These are phyloP conservation scores for Vitis hybrid DNA, from an alignment of 177 flowering plant genomes.

Conservation along the genomic window DNA sequence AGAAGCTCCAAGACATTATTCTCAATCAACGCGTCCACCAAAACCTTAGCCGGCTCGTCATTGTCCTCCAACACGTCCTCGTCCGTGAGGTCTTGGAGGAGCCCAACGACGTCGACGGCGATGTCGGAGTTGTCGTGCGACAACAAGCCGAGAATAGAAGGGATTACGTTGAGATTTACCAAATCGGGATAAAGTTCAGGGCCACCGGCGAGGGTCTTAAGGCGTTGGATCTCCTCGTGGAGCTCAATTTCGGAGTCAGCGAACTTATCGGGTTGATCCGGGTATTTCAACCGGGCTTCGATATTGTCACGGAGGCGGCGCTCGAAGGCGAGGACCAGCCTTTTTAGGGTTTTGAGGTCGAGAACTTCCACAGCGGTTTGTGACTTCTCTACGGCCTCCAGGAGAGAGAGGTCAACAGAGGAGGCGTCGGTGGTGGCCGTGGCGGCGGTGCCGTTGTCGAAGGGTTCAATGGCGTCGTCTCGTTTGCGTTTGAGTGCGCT, in stretches of 20 bases:
- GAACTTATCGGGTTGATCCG: slow-evolving; percentile 84
- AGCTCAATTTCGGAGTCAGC: slow-evolving; percentile 93
- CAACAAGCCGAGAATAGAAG: slow-evolving; percentile 64
- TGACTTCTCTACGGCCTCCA: slow-evolving; percentile 89
- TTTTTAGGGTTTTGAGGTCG: slow-evolving; percentile 72
- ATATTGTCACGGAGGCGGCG: slow-evolving; percentile 90
- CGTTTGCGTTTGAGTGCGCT: slow-evolving; percentile 30
- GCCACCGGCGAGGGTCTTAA: slow-evolving; percentile 75
- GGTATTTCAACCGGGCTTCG: slow-evolving; percentile 88
- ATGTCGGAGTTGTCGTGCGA: slow-evolving; percentile 84
- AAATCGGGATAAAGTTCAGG: slow-evolving; percentile 93
- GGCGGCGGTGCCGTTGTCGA: slow-evolving; percentile 1
- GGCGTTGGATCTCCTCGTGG: slow-evolving; percentile 88
- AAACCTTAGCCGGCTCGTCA: slow-evolving; percentile 61
- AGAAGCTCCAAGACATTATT: slow-evolving; percentile 76
- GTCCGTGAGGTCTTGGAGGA: slow-evolving; percentile 86
- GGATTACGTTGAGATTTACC: slow-evolving; percentile 56
- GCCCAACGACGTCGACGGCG: slow-evolving; percentile 71
- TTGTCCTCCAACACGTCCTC: slow-evolving; percentile 85
- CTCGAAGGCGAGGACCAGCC: slow-evolving; percentile 79
- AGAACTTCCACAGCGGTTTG: slow-evolving; percentile 63
- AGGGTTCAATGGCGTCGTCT: background rate
- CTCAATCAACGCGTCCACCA: slow-evolving; percentile 77
- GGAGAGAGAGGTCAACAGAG: slow-evolving; percentile 69
- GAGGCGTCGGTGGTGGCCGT: slow-evolving; percentile 5